Base-by-base conservation (phyloP, 345 rosid species). In the Nephelium lappaceum region DNA sequence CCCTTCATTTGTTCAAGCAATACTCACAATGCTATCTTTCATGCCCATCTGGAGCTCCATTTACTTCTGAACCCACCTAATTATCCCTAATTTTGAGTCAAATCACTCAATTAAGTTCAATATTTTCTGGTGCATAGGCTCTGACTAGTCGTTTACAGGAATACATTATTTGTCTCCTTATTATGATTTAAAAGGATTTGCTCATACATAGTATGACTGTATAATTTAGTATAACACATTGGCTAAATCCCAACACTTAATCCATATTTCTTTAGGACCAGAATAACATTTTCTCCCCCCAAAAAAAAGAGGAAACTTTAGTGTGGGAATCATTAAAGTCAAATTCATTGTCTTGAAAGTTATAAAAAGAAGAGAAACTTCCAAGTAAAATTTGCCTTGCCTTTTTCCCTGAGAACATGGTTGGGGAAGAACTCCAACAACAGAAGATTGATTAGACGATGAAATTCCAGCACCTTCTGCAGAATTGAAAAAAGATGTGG, bases 401-500 rank as follows among this genome's bases (percentile, higher is more conserved):
- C 97, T 91, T 77, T 89, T 86, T 87, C 93, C 95, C 57, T 81
- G 75, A 68, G 93, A 92, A 76, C 80, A 80, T 60, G 98, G 95
- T 77, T 95, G 97, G 27, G 94, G 86, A 73, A 93, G 95, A 88
- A 95, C 76, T 81, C 94, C 97, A 78, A 89, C 94, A 79, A 95
- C 83, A 66, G 97, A 84, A 74, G 83, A 87, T 58, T 77, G 86
- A 79, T 85, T 82, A 75, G 87, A 81, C 65, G 92, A 87, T 75
- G 91, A 79, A 87, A 87, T 78, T 76, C 90, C 91, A 67, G 89
- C 89, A 62, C 84, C 89, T 85, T 90, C 98, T 95, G 91, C 73
- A 65, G 78, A 83, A 74, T 77, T 75, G 62, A 88, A 69, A 70
- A 75, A 49, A 78, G 6, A 51, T 47, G 74, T 77, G 69, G 23